Evolutionary conservation across 2,329 filamentous ascomycete genomes (phyloP).

Genomic region (Coniochaeta sp.): DNA sequence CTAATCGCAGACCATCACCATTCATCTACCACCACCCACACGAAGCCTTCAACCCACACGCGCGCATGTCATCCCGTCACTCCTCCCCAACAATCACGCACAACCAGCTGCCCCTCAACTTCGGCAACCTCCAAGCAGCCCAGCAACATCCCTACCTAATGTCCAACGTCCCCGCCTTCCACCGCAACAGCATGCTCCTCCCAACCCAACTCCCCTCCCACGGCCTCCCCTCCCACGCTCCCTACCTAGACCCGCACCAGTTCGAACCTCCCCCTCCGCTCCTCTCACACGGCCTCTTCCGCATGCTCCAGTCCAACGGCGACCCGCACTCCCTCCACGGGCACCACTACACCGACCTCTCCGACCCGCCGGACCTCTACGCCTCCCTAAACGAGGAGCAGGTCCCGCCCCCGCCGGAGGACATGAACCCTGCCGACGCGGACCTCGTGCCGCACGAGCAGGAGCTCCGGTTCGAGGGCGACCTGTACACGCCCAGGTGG

Average conservation of each 20-base stretch:
- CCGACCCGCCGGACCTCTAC: constrained; percentile 71
- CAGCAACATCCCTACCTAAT: constrained; percentile 51
- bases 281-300: constrained; percentile 66
- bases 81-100: constrained; percentile 42
- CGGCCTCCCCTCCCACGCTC: constrained; percentile 35
- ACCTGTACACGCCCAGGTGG: constrained; percentile 78
- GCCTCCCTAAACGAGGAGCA: constrained; percentile 69
- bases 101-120: constrained; percentile 44
- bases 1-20: constrained; percentile 49
- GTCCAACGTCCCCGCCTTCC: constrained; percentile 40
- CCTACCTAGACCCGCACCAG: constrained; percentile 27
- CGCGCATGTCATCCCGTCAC: constrained; percentile 47
- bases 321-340: constrained; percentile 60
- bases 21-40: constrained; percentile 56
- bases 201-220: constrained; percentile 47
- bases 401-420: constrained; percentile 65
- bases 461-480: constrained; percentile 69
- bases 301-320: constrained; percentile 68
- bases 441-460: constrained; percentile 73
- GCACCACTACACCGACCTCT: constrained; percentile 68
- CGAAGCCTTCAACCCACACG: constrained; percentile 50
- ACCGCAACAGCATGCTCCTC: constrained; percentile 53
- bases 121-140: constrained; percentile 46
- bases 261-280: constrained; percentile 55
- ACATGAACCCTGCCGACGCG: constrained; percentile 73